phyloP scores from a whole-genome alignment of 148 eudicot genomes.

The Oxyria digyna region DNA sequence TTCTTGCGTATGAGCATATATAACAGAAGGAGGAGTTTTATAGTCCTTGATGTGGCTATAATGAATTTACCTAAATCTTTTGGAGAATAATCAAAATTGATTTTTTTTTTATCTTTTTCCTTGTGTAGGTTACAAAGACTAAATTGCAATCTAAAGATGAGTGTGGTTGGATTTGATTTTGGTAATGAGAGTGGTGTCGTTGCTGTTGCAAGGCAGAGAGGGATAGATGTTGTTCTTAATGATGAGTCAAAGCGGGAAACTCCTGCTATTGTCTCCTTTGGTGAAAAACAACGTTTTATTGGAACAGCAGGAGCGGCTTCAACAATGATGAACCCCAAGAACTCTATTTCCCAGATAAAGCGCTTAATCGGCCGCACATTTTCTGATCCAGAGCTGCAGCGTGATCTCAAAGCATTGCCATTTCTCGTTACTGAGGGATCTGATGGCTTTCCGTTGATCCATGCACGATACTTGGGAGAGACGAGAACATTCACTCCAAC shows the following conservation, averaged over 20 bases:
- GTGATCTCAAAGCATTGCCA: conserved; percentile 58
- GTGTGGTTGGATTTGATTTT: conserved; percentile 91
- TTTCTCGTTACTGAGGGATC: conserved; percentile 74
- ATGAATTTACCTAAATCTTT: neutral
- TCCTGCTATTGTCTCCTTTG: conserved; percentile 85
- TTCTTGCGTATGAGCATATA: neutral
- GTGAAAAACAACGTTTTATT: conserved; percentile 91
- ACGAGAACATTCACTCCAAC: conserved; percentile 59
- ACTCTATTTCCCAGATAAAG: conserved; percentile 76
- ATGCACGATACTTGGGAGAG: conserved; percentile 67
- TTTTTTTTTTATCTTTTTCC: neutral
- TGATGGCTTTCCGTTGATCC: conserved; percentile 83
- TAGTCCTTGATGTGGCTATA: neutral
- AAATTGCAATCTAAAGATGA: conserved; percentile 37
- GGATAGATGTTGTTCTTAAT: conserved; percentile 88
- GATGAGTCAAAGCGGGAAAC: conserved; percentile 94
- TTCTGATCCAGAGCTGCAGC: conserved; percentile 78
- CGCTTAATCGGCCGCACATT: conserved; percentile 65
- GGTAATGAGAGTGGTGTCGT: conserved; percentile 93
- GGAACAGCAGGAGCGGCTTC: conserved; percentile 97
- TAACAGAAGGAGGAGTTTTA: neutral
- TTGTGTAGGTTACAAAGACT: neutral
- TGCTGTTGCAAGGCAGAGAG: conserved; percentile 97
- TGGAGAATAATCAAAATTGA: neutral
- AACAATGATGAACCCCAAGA: conserved; percentile 92